phyloP scores from a whole-genome alignment of 2,329 filamentous ascomycete genomes.

The Paraphoma chrysanthemicola region DNA sequence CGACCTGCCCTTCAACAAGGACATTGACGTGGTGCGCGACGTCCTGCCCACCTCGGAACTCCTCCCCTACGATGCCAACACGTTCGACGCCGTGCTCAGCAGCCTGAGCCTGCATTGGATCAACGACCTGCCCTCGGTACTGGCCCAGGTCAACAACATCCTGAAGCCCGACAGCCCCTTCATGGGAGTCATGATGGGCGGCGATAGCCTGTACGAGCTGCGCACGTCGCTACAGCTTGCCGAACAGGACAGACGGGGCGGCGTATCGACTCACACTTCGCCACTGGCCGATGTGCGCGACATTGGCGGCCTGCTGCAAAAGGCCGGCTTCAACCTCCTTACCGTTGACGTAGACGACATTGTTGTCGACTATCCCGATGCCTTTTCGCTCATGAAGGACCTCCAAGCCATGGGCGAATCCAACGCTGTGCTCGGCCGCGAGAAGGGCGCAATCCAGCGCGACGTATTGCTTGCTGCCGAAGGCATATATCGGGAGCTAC shows the following conservation, averaged over 20 bases:
- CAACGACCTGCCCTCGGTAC: slow-evolving; percentile 88
- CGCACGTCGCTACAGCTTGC: slow-evolving; percentile 92
- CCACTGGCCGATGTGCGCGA: slow-evolving; percentile 92
- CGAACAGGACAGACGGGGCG: slow-evolving; percentile 88
- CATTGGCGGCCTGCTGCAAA: slow-evolving; percentile 83
- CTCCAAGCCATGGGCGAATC: slow-evolving; percentile 95
- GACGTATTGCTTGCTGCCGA: slow-evolving; percentile 89
- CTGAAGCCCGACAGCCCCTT: slow-evolving; percentile 92
- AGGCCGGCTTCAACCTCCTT: slow-evolving; percentile 91
- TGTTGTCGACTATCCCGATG: slow-evolving; percentile 90
- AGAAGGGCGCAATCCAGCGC: slow-evolving; percentile 75
- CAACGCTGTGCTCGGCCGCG: slow-evolving; percentile 85
- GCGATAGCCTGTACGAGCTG: slow-evolving; percentile 91
- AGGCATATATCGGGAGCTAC: slow-evolving; percentile 84
- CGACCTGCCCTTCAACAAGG: slow-evolving; percentile 74
- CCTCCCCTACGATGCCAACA: slow-evolving; percentile 75
- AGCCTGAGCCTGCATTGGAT: slow-evolving; percentile 95
- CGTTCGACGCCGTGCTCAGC: slow-evolving; percentile 90
- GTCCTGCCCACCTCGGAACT: slow-evolving; percentile 78
- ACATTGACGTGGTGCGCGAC: slow-evolving; percentile 74
- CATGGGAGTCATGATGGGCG: slow-evolving; percentile 94
- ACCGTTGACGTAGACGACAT: slow-evolving; percentile 98
- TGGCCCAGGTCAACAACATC: slow-evolving; percentile 83
- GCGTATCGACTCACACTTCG: slow-evolving; percentile 88
- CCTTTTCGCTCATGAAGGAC: slow-evolving; percentile 90